These are phyloP conservation scores for Fraxinus americana DNA, from an alignment of 257 asterid genomes.

Conservation along the genomic window DNA sequence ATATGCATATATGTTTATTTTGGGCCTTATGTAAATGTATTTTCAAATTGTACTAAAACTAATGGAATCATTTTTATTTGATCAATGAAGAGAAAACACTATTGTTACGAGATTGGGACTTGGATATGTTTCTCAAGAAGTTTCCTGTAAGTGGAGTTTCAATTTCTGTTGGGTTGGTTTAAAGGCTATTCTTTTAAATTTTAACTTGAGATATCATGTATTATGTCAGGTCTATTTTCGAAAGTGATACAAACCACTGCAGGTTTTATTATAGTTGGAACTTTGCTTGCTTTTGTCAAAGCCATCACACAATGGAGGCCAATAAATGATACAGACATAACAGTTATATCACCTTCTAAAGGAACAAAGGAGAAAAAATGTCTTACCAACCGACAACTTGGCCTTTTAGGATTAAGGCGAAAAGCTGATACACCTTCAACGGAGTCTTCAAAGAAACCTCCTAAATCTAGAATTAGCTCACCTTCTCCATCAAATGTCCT, in stretches of 20 bases:
- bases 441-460: conserved; percentile 71
- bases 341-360: conserved; percentile 53
- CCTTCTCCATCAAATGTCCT: conserved; percentile 62
- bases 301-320: conserved; percentile 63
- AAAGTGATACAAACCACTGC: conserved; percentile 49
- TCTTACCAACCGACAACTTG: conserved; percentile 74
- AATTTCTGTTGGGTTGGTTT: neutral
- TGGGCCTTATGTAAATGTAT: conserved; percentile 1
- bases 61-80: conserved; percentile 24
- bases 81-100: conserved; percentile 50
- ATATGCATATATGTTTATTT: neutral
- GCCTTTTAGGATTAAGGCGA: conserved; percentile 72
- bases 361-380: conserved; percentile 61
- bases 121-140: conserved; percentile 47
- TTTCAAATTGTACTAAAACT: neutral
- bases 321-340: conserved; percentile 41
- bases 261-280: conserved; percentile 52
- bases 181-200: conserved; percentile 5
- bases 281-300: conserved; percentile 62
- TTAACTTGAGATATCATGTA: conserved; percentile 19
- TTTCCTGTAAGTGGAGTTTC: conserved; percentile 60
- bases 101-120: conserved; percentile 38
- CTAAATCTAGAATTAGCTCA: conserved; percentile 55
- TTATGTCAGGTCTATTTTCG: conserved; percentile 53
- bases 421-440: conserved; percentile 43